Evolutionary conservation across 805 yeast genomes (phyloP), one percentile per base, ranked within the genome.

Genomic region (Saccharomycopsis sp.): DNA sequence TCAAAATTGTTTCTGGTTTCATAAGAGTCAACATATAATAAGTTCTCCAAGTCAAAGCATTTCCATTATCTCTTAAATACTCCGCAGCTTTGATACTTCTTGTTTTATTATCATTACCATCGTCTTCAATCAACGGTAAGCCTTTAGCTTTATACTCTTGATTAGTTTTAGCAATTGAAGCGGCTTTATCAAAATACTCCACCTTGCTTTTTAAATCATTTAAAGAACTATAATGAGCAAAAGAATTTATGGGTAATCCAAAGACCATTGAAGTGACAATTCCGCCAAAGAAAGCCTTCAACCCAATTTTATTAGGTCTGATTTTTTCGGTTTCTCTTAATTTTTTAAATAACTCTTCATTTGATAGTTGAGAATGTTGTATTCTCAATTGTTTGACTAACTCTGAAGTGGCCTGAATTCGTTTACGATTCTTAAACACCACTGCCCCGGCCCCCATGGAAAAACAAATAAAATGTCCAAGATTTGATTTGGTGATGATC

Each of bases 1-100:
- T 35, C 3, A 42, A 23, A 12, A 19, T 25, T 8, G 14, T 14
- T n/a, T 34, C 41, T 8, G 46, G 46, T 13, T 38, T 35, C 21
- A 15, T 23, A 13, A 33, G 23, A n/a, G 46, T 42, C 25, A 38
- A 10, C 18, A 31, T 42, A 35, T 38, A 42, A 27, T 42, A 42
- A 20, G 13, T 20, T n/a, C 21, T 18, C 46, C 46, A 42, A 17
- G 30, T 25, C 10, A 29, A 34, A 29, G 20, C 19, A 15, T 21
- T 27, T 2, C 21, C 15, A n/a, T 20, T 21, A 9, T 23, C 31
- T n/a, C 34, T 17, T 17, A 42, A 28, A 3, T 35, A 38, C 21
- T 42, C 36, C 5, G 42, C 46, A n/a, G n/a, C n/a, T n/a, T n/a
- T n/a, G n/a, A n/a, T n/a, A n/a, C n/a, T n/a, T n/a, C n/a, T n/a